Evolutionary conservation across 805 yeast genomes (phyloP), one percentile per base, ranked within the genome.

Genomic region (Candida koratica): DNA sequence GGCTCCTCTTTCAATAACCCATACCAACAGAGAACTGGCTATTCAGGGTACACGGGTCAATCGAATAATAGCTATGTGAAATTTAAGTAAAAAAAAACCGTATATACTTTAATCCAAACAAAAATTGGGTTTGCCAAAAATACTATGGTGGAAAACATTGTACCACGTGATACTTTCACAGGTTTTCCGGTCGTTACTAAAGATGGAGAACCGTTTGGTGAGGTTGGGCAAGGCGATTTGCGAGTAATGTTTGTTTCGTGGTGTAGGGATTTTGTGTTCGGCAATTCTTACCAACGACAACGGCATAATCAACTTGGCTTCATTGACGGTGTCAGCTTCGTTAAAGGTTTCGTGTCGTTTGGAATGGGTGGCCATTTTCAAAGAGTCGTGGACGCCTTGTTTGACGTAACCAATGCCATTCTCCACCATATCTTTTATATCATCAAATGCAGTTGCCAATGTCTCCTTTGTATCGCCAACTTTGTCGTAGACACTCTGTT

Each of bases 141-240:
- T 56, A 34, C 74, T 64, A 38, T 70, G 71, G 42, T 65, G 75
- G 42, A 75, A 68, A 0, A 73, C 64, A 38, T 67, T 73, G 43
- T 51, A 65, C 79, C 79, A 74, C 0, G 77, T 73, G 8, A 75
- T 64, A 3, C 67, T 67, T 17, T 63, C 70, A 53, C 79, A 75
- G 17, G 58, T 58, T 14, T 47, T 48, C 7, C 17, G 5, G 2
- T 53, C 53, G 16, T 39, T 33, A 25, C 52, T 47, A 35, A 45
- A 48, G 8, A 50, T 44, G 2, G 45, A 37, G 22, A 42, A 42
- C 16, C 48, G 25, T 25, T 44, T 44, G 17, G 15, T 6, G 8
- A 39, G 25, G 4, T 16, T 23, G 9, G 17, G 3, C 27, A 17
- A 25, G 2, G 24, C 24, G 10, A 53, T 43, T 32, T 53, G 61